These are phyloP conservation scores for Lachancea cidri DNA, from an alignment of 805 yeast genomes.

Conservation along the genomic window DNA sequence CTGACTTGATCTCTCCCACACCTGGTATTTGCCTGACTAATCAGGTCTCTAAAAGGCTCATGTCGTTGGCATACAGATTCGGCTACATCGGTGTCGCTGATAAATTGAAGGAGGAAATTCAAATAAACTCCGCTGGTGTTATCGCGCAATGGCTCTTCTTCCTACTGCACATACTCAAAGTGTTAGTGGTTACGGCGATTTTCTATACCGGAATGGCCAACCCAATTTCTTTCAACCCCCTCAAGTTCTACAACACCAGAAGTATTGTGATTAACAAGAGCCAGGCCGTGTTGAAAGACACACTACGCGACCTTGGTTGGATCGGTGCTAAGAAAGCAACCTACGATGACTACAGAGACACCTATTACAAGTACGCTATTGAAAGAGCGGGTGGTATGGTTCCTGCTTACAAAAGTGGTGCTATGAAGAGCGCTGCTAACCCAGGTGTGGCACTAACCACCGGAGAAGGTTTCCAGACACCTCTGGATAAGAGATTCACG, in stretches of 20 bases:
- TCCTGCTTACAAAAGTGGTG: slow-evolving; percentile 69
- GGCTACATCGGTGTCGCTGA: slow-evolving; percentile 42
- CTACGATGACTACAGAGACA: slow-evolving; percentile 63
- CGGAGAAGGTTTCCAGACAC: slow-evolving; percentile 83
- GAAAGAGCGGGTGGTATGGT: slow-evolving; percentile 69
- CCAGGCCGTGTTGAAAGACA: slow-evolving; percentile 32
- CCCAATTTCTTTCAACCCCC: slow-evolving; percentile 54
- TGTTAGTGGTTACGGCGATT: slow-evolving; percentile 47
- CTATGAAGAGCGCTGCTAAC: slow-evolving; percentile 50
- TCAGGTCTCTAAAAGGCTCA: slow-evolving; percentile 38
- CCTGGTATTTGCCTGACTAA: slow-evolving; percentile 83
- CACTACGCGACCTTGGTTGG: slow-evolving; percentile 76
- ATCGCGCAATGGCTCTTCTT: slow-evolving; percentile 66
- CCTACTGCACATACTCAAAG: slow-evolving; percentile 62
- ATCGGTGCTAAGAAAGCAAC: slow-evolving; percentile 82
- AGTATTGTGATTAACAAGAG: slow-evolving; percentile 27
- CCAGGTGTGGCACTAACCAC: slow-evolving; percentile 59
- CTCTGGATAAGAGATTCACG: slow-evolving; percentile 36
- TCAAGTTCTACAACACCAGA: slow-evolving; percentile 28
- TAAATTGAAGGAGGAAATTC: slow-evolving; percentile 46
- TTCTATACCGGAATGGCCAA: slow-evolving; percentile 71
- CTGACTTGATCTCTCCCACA: slow-evolving; percentile 83
- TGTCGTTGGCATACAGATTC: slow-evolving; percentile 29
- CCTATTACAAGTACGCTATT: slow-evolving; percentile 58
- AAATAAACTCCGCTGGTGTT: slow-evolving; percentile 34